These are phyloP conservation scores for Phytophthora cajani DNA, from an alignment of 352 stramenopile species.

Conservation along the genomic window DNA sequence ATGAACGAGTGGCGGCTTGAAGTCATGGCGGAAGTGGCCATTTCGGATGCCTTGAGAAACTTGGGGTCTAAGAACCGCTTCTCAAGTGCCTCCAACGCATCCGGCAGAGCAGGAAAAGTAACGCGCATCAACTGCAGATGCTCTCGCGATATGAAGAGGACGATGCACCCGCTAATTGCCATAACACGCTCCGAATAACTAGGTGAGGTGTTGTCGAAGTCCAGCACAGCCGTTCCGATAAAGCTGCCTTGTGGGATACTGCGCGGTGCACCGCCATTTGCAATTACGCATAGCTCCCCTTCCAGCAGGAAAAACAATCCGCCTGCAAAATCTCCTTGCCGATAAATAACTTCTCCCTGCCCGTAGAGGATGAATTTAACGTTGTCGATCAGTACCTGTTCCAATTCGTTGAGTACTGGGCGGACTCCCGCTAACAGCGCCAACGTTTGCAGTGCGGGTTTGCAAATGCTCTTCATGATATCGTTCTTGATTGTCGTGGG, in stretches of 20 bases:
- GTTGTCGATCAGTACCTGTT: slow-evolving; percentile 68
- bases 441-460: slow-evolving; percentile 62
- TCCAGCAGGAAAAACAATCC: slow-evolving; percentile 68
- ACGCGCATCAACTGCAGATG: slow-evolving; percentile 49
- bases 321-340: slow-evolving; percentile 61
- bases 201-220: slow-evolving; percentile 39
- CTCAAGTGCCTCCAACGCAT: slow-evolving; percentile 51
- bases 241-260: slow-evolving; percentile 58
- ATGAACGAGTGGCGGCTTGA: slow-evolving; percentile 12
- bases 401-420: slow-evolving; percentile 52
- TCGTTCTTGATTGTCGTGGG: slow-evolving; percentile 66
- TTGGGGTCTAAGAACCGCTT: slow-evolving; percentile 60
- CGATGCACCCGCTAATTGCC: slow-evolving; percentile 60
- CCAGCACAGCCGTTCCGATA: slow-evolving; percentile 55
- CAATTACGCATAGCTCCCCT: slow-evolving; percentile 57
- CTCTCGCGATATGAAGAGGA: slow-evolving; percentile 60
- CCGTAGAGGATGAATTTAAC: slow-evolving; percentile 74
- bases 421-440: slow-evolving; percentile 52
- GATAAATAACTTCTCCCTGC: slow-evolving; percentile 70
- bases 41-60: slow-evolving; percentile 49
- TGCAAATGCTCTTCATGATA: slow-evolving; percentile 69
- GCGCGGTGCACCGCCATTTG: slow-evolving; percentile 42
- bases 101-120: slow-evolving; percentile 39
- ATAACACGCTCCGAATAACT: slow-evolving; percentile 60
- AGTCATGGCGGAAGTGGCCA: slow-evolving; percentile 18